Conservation (phyloP, 176 grass and related monocot species). For the Triticum timopheevii region DNA sequence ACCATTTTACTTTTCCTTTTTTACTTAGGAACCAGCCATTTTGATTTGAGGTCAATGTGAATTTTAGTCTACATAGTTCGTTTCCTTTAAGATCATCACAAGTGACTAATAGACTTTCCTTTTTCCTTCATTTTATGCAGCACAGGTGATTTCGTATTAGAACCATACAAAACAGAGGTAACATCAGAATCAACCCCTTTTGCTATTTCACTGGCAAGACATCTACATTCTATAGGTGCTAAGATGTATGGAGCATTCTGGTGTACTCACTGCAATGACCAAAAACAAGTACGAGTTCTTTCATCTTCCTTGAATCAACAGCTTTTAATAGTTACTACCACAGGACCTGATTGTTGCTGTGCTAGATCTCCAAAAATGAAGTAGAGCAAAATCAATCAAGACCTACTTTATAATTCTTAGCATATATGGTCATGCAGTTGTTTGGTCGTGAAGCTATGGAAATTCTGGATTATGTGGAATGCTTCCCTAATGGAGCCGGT, state of each 20-base stretch:
- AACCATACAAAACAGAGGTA: constrained; percentile 82
- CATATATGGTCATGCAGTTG: constrained; percentile 54
- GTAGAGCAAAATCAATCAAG: neutral
- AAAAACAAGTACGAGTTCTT: constrained; percentile 69
- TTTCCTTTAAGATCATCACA: neutral
- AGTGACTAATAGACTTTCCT: neutral
- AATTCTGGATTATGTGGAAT: constrained; percentile 86
- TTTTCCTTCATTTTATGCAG: constrained; percentile 47
- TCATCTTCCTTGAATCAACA: neutral
- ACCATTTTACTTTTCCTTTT: neutral
- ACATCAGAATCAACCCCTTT: constrained; percentile 69
- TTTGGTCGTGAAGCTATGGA: constrained; percentile 88
- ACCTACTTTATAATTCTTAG: constrained; percentile 11
- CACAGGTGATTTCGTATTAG: constrained; percentile 65
- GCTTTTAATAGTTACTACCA: neutral
- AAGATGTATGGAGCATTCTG: constrained; percentile 99
- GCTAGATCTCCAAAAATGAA: constrained; percentile 5
- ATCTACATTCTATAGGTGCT: constrained; percentile 80
- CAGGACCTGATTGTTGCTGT: neutral
- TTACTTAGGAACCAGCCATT: neutral
- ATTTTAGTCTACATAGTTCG: neutral
- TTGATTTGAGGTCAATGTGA: neutral
- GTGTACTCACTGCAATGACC: constrained; percentile 98
- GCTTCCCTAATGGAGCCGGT: constrained; percentile 92
- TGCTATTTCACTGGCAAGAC: constrained; percentile 80